Evolutionary conservation across 2,329 filamentous ascomycete genomes (phyloP).

Genomic region (Aureobasidium sp.): DNA sequence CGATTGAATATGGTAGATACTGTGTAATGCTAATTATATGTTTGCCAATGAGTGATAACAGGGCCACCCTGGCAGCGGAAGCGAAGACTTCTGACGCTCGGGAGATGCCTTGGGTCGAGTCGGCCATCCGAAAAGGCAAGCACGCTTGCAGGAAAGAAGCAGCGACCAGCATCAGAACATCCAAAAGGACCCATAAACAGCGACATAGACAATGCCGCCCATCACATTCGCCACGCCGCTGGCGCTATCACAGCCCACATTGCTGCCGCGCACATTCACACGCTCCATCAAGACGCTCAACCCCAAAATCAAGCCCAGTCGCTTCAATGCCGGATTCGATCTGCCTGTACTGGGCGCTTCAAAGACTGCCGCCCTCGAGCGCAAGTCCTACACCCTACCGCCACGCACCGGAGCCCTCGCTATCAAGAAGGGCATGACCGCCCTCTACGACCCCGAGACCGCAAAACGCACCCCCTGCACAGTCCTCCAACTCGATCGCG

Average conservation of each 20-base stretch:
- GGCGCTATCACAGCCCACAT: neutral
- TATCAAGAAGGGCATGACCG: constrained; percentile 93
- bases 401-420: constrained; percentile 74
- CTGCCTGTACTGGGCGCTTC: constrained; percentile 47
- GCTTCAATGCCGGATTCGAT: constrained; percentile 45
- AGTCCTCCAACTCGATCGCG: constrained; percentile 84
- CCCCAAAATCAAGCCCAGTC: constrained; percentile 39
- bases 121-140: constrained; percentile 4
- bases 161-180: constrained; percentile 1
- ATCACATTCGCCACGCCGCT: neutral
- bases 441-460: constrained; percentile 68
- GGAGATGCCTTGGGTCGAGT: neutral
- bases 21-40: neutral
- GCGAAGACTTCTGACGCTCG: constrained; percentile 5
- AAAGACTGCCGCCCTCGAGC: constrained; percentile 49
- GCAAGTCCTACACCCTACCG: constrained; percentile 50
- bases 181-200: neutral
- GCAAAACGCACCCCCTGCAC: constrained; percentile 78
- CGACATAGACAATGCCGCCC: neutral
- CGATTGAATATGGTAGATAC: too few relatives aligned
- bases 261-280: constrained; percentile 21
- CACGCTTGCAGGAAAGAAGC: neutral
- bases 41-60: neutral
- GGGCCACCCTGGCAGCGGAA: neutral
- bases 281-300: constrained; percentile 51